Base-by-base conservation (phyloP, 768 basidiomycete species). In the Punctularia strigosozonata region DNA sequence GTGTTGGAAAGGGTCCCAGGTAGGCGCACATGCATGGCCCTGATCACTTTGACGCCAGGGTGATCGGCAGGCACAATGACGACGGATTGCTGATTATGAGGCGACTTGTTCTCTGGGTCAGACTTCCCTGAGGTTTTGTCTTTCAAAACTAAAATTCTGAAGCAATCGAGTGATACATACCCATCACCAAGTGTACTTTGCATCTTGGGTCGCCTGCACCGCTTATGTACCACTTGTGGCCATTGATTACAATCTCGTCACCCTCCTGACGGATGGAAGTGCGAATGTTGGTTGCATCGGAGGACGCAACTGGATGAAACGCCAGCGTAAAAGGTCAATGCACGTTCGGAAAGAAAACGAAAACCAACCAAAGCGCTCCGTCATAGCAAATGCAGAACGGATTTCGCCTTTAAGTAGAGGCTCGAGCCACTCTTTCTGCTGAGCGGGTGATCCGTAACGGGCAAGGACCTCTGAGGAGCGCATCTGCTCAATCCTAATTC, bases 311-410 rank as follows among this genome's bases (percentile, higher is more conserved):
- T 84, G 34, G 17, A 21, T 21, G 34, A 17, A 18, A 25, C 37
- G 33, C 50, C 17, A 42, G 39, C 28, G 46, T 54, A 37, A 15
- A 42, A 1, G 30, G 7, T 10, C 23, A 23, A 15, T 8, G 12
- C 3, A 19, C 20, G 15, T 18, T 37, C 33, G 37, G 36, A 32
- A 15, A 6, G 4, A 47, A 10, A 7, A 14, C 23, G 19, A 21
- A 36, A 15, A 58, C 68, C 33, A 41, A 86, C 90, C 80, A 50
- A 84, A 79, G 49, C 80, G 77, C 61, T 99, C 95, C 1, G 95
- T 99, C 95, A 99, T 99, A 30, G 91, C 71, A 53, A 99, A 99
- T 5, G 91, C 80, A 14, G 85, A 89, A 25, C 95, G 80, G 44
- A 88, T 97, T 61, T 94, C 80, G 32, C 94, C 95, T 41, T 88